Base-by-base conservation (phyloP, 768 basidiomycete species). In the Podaxis sp. region DNA sequence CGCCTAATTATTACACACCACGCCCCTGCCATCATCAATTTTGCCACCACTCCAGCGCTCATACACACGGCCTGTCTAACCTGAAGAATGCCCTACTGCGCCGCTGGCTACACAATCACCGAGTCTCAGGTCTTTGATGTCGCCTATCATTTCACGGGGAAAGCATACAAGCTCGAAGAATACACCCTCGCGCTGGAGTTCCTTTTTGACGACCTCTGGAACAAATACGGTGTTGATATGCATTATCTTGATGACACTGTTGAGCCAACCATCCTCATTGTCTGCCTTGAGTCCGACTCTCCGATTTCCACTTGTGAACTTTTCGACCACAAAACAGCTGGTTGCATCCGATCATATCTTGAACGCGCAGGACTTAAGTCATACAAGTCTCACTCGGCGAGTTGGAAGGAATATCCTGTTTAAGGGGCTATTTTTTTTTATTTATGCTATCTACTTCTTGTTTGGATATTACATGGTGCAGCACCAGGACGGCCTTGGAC, bases 201-300 rank as follows among this genome's bases (percentile, higher is more conserved):
- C 24, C 46, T 56, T 26, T 62, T 26, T 22, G 44, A 56, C 12
- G 61, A 62, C 28, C 54, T 62, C 44, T 28, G 39, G 2, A 62
- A 40, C 42, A 62, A 62, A 33, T 62, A 62, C 38, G 46, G 33
- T 22, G 13, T 49, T 11, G 61, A 62, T 46, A 56, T 62, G 53
- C 61, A 62, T n/a, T 36, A 56, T 11, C 30, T 62, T 22, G 61
- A 62, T 5, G 61, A 62, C 12, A 6, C 54, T 33, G 44, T 56
- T 54, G 61, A 62, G 19, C 42, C 44, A 3, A 55, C 55, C 44
- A 62, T 62, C 46, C 44, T 62, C 46, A 62, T 62, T 54, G 54
- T 56, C 22, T 62, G 61, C 30, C n/a, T 56, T 8, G 44, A 62
- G n/a, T 56, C 54, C 19, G 51, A 62, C 11, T 13, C 44, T 13